Conservation (phyloP, 441 rosid species). For the Francoa sonchifolia region DNA sequence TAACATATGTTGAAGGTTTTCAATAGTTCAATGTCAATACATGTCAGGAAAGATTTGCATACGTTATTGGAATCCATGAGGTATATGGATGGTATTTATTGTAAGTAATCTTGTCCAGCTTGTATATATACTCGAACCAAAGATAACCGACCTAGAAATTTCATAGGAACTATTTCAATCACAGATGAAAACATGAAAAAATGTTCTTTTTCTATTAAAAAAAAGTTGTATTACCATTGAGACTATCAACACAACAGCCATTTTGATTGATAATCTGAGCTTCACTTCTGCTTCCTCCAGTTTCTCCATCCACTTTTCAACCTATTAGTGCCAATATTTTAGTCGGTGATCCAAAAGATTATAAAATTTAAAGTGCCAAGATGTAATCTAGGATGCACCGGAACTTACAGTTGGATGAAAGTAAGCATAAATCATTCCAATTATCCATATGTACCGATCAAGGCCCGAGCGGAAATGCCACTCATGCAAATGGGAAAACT, state of each 20-base stretch:
- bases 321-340: constrained; percentile 31
- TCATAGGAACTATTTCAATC: constrained; percentile 8
- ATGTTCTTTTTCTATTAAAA: neutral
- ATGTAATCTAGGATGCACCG: too few species aligned
- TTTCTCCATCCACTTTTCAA: constrained; percentile 97
- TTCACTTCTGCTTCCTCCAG: constrained; percentile 86
- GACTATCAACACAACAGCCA: constrained; percentile 14
- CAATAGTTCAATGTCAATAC: constrained; percentile 5
- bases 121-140: constrained; percentile 92
- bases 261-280: constrained; percentile 56
- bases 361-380: neutral
- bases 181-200: constrained; percentile 6
- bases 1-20: neutral
- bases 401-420: constrained; percentile 76
- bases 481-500: constrained; percentile 68
- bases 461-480: constrained; percentile 99
- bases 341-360: constrained; percentile 6
- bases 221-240: neutral
- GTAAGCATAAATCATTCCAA: constrained; percentile 96
- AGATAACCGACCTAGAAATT: constrained; percentile 69
- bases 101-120: constrained; percentile 84
- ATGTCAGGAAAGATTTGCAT: constrained; percentile 18
- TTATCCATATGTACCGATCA: constrained; percentile 95
- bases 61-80: constrained; percentile 99
- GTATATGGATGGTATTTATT: constrained; percentile 96